Base-by-base conservation (phyloP, 768 basidiomycete genomes). In the Lentinula sp. region DNA sequence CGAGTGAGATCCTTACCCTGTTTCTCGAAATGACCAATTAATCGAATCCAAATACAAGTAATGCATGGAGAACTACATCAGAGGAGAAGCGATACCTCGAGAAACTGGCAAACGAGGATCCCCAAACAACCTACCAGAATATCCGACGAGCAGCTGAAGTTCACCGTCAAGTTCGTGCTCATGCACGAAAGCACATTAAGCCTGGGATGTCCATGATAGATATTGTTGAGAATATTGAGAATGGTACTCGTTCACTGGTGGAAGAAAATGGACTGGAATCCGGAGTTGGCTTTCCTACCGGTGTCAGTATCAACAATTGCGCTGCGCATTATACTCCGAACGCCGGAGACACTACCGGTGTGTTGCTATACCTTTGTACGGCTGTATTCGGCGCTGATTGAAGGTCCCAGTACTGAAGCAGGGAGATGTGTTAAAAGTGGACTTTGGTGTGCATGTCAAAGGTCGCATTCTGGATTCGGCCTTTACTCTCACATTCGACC, bases 261-360 rank as follows among this genome's bases (percentile, higher is more conserved):
- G 97, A 98, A 74, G 95, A 91, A 75, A 85, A 87, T 64, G 94
- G 93, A 9, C 71, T 93, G 57, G 85, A 94, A 61, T 77, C 84
- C 43, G 97, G 97, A 2, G 81, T 99, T 64, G 97, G 95, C 1
- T 99, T 99, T 76, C 97, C 97, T 33, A 98, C 96, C 8, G 97
- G 97, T 41, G 77, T 98, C 64, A 95, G 88, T 73, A 23, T 94
- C 65, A 99, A 99, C 71, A 79, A 97, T 68, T 94, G 93, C 65
- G 97, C 97, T 0, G 97, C 97, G 15, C 97, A 99, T 74, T 99
- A 92, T 72, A 88, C 91, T 4, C 96, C 96, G 9, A 99, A 99
- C 72, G 86, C 95, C 5, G 93, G 93, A 39, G 95, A 96, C 73
- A 94, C 84, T 2, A 84, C 72, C 59, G 82, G 94, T 95, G 66